Conservation (phyloP, 768 basidiomycete species). For the Naganishia vaughanmartiniae region DNA sequence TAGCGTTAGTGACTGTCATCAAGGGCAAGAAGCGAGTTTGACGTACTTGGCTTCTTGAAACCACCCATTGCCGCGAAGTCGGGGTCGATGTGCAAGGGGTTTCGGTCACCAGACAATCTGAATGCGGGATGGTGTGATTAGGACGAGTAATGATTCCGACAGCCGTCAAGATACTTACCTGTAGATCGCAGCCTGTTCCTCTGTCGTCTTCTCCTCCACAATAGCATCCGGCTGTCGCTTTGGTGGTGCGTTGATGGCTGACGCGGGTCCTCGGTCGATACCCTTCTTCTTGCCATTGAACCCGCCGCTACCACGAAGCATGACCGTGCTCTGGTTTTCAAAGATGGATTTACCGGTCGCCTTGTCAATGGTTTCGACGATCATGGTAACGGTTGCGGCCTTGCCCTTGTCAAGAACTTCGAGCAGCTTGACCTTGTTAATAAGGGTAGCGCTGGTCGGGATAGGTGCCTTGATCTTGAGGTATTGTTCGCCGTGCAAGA, state of each 20-base stretch:
- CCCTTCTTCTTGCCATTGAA: constrained; percentile 88
- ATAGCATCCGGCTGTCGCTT: constrained; percentile 79
- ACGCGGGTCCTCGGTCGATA: constrained; percentile 81
- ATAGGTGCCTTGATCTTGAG: constrained; percentile 79
- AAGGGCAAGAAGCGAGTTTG: constrained; percentile 52
- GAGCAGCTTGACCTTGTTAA: constrained; percentile 68
- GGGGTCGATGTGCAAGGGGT: constrained; percentile 89
- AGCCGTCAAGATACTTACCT: constrained; percentile 57
- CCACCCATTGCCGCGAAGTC: constrained; percentile 93
- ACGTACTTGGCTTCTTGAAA: constrained; percentile 74
- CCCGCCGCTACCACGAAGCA: constrained; percentile 91
- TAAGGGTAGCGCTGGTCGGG: constrained; percentile 75
- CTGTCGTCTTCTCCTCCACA: constrained; percentile 79
- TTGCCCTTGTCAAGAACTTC: constrained; percentile 67
- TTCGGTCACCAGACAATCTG: constrained; percentile 84
- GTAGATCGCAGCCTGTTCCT: constrained; percentile 84
- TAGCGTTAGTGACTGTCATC: constrained; percentile 9
- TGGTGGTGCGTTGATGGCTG: constrained; percentile 75
- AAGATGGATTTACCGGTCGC: constrained; percentile 73
- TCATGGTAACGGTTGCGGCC: constrained; percentile 78
- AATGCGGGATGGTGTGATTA: background rate
- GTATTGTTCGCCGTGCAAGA: constrained; percentile 98
- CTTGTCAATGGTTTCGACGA: constrained; percentile 78
- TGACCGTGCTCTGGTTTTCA: constrained; percentile 86
- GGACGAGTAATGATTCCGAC: background rate